Percentiles rank a stretch among this genome's conserved stretches.
phyloP scores from a whole-genome alignment of 495 filamentous ascomycete species.

The Penicillium pulvis region DNA sequence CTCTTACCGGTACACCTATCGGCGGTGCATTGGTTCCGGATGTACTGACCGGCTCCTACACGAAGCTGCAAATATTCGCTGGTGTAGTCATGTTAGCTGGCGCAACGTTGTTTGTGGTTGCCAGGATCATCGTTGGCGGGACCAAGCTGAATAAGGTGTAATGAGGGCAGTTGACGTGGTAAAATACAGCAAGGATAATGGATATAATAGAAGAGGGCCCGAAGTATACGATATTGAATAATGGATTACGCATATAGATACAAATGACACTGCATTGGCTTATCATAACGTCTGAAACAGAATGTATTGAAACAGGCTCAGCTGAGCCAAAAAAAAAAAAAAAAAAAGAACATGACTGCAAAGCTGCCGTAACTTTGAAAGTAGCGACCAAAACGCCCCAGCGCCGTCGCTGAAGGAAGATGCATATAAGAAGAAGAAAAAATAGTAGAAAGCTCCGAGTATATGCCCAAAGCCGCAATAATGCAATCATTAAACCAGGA shows the following conservation, averaged over 20 bases:
- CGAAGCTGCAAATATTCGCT: slow-evolving; percentile 65
- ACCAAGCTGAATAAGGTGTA: slow-evolving; percentile 37
- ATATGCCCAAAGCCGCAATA: slow-evolving; percentile 19
- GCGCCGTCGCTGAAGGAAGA: slow-evolving; percentile 45
- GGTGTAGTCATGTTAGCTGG: slow-evolving; percentile 61
- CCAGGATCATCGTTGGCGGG: slow-evolving; percentile 38
- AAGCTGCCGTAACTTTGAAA: not conserved
- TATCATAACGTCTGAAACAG: not conserved
- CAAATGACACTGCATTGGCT: not conserved
- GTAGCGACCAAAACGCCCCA: slow-evolving; percentile 31
- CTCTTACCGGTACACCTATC: slow-evolving; percentile 70
- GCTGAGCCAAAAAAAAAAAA: not conserved
- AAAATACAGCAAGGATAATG: not conserved
- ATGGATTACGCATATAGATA: not conserved
- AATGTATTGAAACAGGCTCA: not conserved
- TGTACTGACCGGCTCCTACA: slow-evolving; percentile 55
- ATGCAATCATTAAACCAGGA: slow-evolving; percentile 36
- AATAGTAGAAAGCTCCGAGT: slow-evolving; percentile 19
- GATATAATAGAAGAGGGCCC: not conserved
- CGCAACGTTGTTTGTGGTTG: slow-evolving; percentile 49
- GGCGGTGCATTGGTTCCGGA: slow-evolving; percentile 65
- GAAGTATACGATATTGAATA: not conserved
- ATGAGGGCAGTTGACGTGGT: not conserved
- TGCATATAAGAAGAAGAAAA: slow-evolving; percentile 24
- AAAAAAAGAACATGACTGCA: slow-evolving; percentile 4